Conservation (phyloP, 495 filamentous ascomycete genomes). For the Podospora pseudopauciseta region DNA sequence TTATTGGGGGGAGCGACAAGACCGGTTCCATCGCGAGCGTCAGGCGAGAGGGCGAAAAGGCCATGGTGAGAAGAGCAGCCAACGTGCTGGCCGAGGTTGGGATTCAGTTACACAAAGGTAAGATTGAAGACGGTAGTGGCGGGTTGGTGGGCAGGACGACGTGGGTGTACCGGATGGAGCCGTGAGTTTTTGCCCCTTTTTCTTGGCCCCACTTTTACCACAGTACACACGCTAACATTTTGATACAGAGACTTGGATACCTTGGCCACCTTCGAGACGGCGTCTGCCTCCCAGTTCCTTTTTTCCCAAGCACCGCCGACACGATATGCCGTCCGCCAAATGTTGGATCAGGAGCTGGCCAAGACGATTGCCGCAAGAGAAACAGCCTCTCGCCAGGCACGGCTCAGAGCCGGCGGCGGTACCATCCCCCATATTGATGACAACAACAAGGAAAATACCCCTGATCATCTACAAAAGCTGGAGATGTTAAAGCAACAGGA, state of each 20-base stretch:
- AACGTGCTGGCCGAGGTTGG: conserved; percentile 73
- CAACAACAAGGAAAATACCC: conserved; percentile 45
- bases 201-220: not conserved
- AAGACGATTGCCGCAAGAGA: conserved; percentile 62
- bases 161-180: conserved; percentile 94
- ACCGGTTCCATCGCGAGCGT: conserved; percentile 73
- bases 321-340: conserved; percentile 85
- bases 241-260: conserved; percentile 54
- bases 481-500: conserved; percentile 17
- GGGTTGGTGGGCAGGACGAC: conserved; percentile 47
- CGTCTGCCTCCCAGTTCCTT: conserved; percentile 36
- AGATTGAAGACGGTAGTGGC: conserved; percentile 58
- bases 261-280: conserved; percentile 60
- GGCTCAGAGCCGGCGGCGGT: conserved; percentile 43
- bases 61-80: conserved; percentile 73
- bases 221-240: conserved; percentile 8
- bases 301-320: conserved; percentile 57
- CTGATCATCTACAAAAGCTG: conserved; percentile 11
- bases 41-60: conserved; percentile 76
- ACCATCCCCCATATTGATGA: conserved; percentile 26
- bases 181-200: conserved; percentile 52
- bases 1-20: conserved; percentile 68
- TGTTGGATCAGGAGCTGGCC: conserved; percentile 82
- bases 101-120: conserved; percentile 75
- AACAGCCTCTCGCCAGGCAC: conserved; percentile 53